phyloP scores from a whole-genome alignment of 371 early-diverging fungal species.

The Mortierella sp. region DNA sequence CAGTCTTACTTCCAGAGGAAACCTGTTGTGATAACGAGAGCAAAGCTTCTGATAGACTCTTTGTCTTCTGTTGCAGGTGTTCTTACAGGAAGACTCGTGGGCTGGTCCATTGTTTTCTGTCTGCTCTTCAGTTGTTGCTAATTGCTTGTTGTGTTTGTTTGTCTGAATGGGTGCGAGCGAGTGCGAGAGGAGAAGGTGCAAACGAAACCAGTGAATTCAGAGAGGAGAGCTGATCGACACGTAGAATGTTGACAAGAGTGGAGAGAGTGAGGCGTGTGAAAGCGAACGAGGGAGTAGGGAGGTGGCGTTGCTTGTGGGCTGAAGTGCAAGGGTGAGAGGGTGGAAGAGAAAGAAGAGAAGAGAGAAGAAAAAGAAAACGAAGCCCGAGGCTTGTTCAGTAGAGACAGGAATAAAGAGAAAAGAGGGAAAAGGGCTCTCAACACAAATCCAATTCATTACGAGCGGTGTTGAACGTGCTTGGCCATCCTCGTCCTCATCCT shows the following conservation, averaged over 20 bases:
- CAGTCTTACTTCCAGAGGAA: too few relatives aligned
- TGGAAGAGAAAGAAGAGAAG: not conserved
- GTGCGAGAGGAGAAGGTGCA: not conserved
- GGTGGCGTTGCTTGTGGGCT: not conserved
- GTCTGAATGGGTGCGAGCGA: not conserved
- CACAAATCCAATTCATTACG: not conserved
- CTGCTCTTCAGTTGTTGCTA: not conserved
- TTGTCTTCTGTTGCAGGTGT: not conserved
- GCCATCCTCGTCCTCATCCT: too few relatives aligned
- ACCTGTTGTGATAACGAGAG: not conserved
- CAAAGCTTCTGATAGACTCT: not conserved
- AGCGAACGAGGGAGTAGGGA: not conserved
- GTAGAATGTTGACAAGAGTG: not conserved
- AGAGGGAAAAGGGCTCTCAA: not conserved
- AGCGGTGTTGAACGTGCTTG: constrained; percentile 14
- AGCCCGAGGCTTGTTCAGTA: not conserved
- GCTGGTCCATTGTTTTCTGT: constrained; percentile 27
- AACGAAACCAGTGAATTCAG: not conserved
- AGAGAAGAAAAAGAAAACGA: not conserved
- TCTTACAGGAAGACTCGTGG: constrained; percentile 38
- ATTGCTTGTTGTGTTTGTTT: not conserved
- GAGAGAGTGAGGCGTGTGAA: not conserved
- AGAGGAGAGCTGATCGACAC: not conserved
- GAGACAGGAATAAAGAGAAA: not conserved
- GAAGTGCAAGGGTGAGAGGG: not conserved